phyloP scores from a whole-genome alignment of 805 yeast genomes.

The Hanseniaspora lindneri region DNA sequence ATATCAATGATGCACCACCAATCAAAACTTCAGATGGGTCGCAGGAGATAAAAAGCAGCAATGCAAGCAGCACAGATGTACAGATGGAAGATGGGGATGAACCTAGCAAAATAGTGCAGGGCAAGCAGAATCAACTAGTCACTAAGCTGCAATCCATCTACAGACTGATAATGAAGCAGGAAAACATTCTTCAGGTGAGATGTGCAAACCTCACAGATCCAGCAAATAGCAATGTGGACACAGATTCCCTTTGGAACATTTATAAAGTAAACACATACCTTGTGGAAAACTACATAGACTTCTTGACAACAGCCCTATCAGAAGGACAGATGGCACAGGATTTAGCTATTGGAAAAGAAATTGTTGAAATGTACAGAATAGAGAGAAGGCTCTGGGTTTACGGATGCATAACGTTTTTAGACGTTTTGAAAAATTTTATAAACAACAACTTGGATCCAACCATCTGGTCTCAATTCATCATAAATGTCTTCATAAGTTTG shows the following conservation, averaged over 20 bases:
- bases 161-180: conserved; percentile 53
- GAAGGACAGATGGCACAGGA: conserved; percentile 49
- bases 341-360: conserved; percentile 45
- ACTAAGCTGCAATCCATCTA: conserved; percentile 64
- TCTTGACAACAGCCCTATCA: conserved; percentile 55
- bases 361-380: conserved; percentile 64
- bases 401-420: conserved; percentile 70
- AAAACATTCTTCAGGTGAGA: conserved; percentile 57
- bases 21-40: too few species aligned
- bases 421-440: conserved; percentile 61
- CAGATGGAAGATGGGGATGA: too few species aligned
- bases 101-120: too few species aligned
- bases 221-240: conserved; percentile 36
- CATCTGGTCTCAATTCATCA: conserved; percentile 61
- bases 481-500: conserved; percentile 51
- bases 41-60: background rate
- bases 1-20: too few species aligned
- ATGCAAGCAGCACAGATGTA: background rate
- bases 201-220: conserved; percentile 49
- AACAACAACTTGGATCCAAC: conserved; percentile 67
- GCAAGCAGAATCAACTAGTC: conserved; percentile 51
- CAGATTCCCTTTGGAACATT: conserved; percentile 59
- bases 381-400: conserved; percentile 77
- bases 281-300: conserved; percentile 61
- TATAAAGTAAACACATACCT: conserved; percentile 56